Evolutionary conservation across 495 filamentous ascomycete species (phyloP), one percentile per base, ranked within the genome.

Genomic region (Cudoniella acicularis): DNA sequence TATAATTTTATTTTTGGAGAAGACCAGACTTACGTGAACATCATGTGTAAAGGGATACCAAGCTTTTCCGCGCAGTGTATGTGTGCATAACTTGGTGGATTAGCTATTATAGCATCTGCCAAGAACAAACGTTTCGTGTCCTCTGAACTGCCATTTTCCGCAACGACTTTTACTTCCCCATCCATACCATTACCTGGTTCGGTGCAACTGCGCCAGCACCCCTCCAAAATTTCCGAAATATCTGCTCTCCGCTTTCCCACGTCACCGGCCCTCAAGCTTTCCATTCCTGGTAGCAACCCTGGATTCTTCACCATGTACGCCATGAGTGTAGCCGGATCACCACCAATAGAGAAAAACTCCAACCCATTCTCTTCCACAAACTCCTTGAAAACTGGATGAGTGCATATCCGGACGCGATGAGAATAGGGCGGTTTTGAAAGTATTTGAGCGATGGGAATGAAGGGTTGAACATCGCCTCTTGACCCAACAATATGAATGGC

Each of bases 281-380:
- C 77, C 49, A 91, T 76, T 4, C 82, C 82, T 0, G 89, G 89
- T 69, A 92, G 85, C 54, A 93, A 73, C 1, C 89, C 87, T 9
- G 88, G 87, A 71, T 93, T 90, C 68, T 89, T 89, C n/a, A 92
- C 88, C 89, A 92, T 91, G 64, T 89, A 92, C 1, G 86, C 82
- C 89, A 93, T 93, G 18, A 93, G 77, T 60, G 87, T 82, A 0
- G 83, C 78, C 4, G 89, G 89, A 65, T 92, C 87, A 16, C 89
- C 89, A 4, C 89, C 88, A 26, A 92, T 89, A 24, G 72, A 79
- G 70, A 90, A 93, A 69, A 91, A 93, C 64, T 93, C 89, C 9
- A 93, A 70, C 0, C 82, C 85, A 66, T 83, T 81, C 23, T 86
- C 79, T 54, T 81, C 74, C 23, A 92, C 82, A 54, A 88, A 86